Percentiles rank a stretch among this genome's conserved stretches.
Conservation (phyloP, 805 yeast species). For the Zygosaccharomyces bailii region DNA sequence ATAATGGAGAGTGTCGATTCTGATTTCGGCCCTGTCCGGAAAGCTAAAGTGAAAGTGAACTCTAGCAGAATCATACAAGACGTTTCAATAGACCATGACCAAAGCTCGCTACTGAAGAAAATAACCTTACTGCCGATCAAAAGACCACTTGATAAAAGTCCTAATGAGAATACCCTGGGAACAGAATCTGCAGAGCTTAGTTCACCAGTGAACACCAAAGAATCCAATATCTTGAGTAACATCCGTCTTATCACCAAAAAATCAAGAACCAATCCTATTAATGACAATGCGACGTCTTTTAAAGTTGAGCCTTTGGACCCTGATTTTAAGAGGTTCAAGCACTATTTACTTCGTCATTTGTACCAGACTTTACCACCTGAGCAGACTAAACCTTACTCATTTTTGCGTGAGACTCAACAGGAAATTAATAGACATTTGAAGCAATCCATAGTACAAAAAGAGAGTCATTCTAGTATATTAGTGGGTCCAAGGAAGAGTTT, state of each 20-base stretch:
- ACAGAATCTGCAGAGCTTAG: not conserved
- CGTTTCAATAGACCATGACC: conserved; percentile 24
- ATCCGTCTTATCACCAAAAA: conserved; percentile 12
- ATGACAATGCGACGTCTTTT: not conserved
- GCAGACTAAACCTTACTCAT: conserved; percentile 21
- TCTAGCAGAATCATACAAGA: conserved; percentile 27
- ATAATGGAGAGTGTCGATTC: conserved; percentile 18
- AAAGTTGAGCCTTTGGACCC: conserved; percentile 14
- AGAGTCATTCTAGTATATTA: conserved; percentile 76
- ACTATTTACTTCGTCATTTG: conserved; percentile 22
- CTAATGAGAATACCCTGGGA: conserved; percentile 2
- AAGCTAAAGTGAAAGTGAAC: conserved; percentile 22
- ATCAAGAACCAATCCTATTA: not conserved
- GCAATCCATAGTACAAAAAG: conserved; percentile 61
- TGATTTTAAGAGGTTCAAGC: conserved; percentile 21
- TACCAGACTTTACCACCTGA: conserved; percentile 23
- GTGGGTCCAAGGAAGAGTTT: conserved; percentile 82
- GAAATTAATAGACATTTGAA: conserved; percentile 58
- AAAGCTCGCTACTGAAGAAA: conserved; percentile 14
- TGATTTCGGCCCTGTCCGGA: conserved; percentile 32
- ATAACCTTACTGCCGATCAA: conserved; percentile 23
- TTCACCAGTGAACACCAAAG: not conserved
- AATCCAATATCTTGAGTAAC: conserved; percentile 11
- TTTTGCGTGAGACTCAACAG: conserved; percentile 24
- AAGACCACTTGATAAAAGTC: not conserved